Conservation (phyloP, 192 early-diverging fungal genomes). For the Dimargaris xerosporica region DNA sequence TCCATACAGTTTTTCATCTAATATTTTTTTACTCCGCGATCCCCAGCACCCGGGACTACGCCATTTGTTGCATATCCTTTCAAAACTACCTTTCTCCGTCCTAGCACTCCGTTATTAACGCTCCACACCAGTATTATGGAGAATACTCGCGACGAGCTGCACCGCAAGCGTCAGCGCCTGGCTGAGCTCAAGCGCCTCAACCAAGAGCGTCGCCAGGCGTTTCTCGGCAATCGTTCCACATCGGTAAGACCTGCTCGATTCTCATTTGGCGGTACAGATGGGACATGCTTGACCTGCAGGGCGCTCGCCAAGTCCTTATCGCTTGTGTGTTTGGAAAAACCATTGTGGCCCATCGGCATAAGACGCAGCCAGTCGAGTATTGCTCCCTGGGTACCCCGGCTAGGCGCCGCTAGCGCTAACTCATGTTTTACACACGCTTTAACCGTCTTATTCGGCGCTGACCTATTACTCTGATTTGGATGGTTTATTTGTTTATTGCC, state of each 20-base stretch:
- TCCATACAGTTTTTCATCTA: no score
- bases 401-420: background rate
- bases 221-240: slow-evolving; percentile 14
- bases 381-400: background rate
- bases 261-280: no score
- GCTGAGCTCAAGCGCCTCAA: slow-evolving; percentile 70
- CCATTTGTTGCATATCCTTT: no score
- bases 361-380: background rate
- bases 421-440: background rate
- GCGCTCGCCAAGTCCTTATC: no score
- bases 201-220: slow-evolving; percentile 49
- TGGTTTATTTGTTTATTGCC: slow-evolving; percentile 1
- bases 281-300: no score
- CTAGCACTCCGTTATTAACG: no score
- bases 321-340: no score
- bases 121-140: slow-evolving; percentile 29
- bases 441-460: background rate
- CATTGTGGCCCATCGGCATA: no score
- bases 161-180: slow-evolving; percentile 82
- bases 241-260: no score
- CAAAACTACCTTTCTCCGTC: no score
- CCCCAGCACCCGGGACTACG: no score
- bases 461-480: background rate
- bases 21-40: no score
- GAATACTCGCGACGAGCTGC: slow-evolving; percentile 62